Conservation (phyloP, 306 rosid species). For the Lotus japonicus region DNA sequence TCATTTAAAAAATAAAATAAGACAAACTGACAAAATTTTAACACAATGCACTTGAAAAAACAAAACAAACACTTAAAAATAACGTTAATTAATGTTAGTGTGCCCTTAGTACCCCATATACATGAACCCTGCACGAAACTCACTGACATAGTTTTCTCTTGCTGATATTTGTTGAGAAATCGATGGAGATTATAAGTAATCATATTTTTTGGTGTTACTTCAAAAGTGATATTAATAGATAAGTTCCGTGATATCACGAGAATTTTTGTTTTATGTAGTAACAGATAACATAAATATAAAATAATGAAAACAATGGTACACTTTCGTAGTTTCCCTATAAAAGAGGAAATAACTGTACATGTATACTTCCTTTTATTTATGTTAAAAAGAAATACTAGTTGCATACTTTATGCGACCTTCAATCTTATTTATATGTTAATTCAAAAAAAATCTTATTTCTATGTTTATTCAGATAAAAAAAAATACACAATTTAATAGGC, state of each 20-base stretch:
- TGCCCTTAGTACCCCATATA: background rate
- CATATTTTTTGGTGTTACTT: background rate
- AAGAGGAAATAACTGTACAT: too few species aligned
- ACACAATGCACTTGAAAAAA: background rate
- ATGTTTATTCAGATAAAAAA: too few species aligned
- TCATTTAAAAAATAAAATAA: background rate
- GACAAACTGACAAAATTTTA: constrained; percentile 1
- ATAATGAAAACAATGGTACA: background rate
- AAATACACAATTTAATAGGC: too few species aligned
- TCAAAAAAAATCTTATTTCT: too few species aligned
- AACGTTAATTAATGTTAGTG: background rate
- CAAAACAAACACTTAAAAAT: background rate
- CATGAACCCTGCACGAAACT: background rate
- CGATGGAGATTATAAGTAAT: background rate
- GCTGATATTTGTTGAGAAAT: background rate
- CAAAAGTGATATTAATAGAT: background rate
- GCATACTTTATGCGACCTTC: too few species aligned
- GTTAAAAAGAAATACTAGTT: too few species aligned
- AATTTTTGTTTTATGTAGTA: too few species aligned
- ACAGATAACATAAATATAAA: too few species aligned
- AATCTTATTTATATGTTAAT: too few species aligned
- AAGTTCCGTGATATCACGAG: background rate
- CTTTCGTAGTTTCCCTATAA: background rate
- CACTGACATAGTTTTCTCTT: background rate
- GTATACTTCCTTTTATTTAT: too few species aligned